Base-by-base conservation (phyloP, 2,329 filamentous ascomycete species). In the Pseudogymnoascus sp. region DNA sequence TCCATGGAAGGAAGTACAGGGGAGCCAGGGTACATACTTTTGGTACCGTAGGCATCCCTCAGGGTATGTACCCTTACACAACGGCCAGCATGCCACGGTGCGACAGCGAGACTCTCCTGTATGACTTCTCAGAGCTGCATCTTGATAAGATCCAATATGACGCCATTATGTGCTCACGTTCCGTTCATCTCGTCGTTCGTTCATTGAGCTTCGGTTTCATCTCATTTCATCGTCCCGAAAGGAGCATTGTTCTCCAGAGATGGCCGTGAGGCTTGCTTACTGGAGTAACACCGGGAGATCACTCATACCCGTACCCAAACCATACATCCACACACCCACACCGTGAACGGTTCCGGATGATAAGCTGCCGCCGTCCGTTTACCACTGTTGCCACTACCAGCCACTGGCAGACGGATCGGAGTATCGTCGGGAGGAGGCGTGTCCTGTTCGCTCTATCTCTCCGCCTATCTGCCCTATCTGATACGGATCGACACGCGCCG, bases 121-220 rank as follows among this genome's bases (percentile, higher is more conserved):
- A 51, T 14, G 45, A 51, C 41, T 43, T 43, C 41, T 19, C 14
- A 51, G 23, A 51, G 45, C 23, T 51, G 45, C 45, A 51, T 51
- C 45, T 51, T 28, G 45, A 28, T 51, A 51, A 51, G 45, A 51
- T 51, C 45, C 45, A 51, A 51, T 51, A 51, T 51, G 45, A 28
- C 45, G 45, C 23, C 45, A 51, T 51, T 51, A 51, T 51, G 45
- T 51, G 45, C 45, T 51, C 45, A 51, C 45, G 45, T 51, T 51
- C 23, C 45, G 45, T 51, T 51, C 45, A 16, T 51, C 45, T 51
- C 23, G 45, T 28, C 45, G 45, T 6, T 51, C 23, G 45, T 51
- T 51, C 45, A 51, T 11, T 28, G 23, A 51, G 45, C 21, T 28
- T n/a, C 16, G 3, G 14, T 51, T 51, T 51, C 45, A 51, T 51